These are phyloP conservation scores for Capsicum pubescens DNA, from an alignment of 257 asterid genomes.

Conservation along the genomic window DNA sequence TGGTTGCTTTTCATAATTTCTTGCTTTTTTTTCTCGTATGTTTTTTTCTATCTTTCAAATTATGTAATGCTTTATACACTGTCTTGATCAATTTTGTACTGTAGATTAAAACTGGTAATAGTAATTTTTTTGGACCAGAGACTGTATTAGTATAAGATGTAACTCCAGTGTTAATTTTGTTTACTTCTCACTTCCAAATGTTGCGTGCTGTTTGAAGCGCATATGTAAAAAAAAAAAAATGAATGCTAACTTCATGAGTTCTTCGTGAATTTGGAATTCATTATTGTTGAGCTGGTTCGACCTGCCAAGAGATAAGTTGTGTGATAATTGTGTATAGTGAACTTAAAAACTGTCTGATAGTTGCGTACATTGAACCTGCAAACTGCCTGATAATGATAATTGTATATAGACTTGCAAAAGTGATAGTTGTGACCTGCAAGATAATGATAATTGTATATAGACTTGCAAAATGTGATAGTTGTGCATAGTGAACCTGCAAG, in stretches of 20 bases:
- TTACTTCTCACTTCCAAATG: neutral
- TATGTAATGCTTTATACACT: neutral
- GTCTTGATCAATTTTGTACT: neutral
- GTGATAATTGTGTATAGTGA: neutral
- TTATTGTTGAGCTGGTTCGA: neutral
- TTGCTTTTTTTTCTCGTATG: neutral
- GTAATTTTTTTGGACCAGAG: neutral
- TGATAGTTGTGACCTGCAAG: too few species aligned
- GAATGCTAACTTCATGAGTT: neutral
- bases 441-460: neutral
- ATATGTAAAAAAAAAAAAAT: neutral
- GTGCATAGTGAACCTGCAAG: neutral
- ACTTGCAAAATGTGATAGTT: neutral
- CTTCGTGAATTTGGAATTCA: slow-evolving; percentile 17
- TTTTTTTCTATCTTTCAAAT: neutral
- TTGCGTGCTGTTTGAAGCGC: slow-evolving; percentile 7
- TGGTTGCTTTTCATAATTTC: neutral
- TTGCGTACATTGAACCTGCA: neutral
- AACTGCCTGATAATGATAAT: neutral
- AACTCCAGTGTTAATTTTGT: neutral
- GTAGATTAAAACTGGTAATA: neutral
- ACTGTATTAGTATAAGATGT: neutral
- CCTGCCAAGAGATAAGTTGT: neutral
- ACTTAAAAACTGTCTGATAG: neutral
- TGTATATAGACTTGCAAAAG: neutral